Evolutionary conservation across 2,329 filamentous ascomycete genomes (phyloP).

Genomic region (Leptosphaerulina australis): DNA sequence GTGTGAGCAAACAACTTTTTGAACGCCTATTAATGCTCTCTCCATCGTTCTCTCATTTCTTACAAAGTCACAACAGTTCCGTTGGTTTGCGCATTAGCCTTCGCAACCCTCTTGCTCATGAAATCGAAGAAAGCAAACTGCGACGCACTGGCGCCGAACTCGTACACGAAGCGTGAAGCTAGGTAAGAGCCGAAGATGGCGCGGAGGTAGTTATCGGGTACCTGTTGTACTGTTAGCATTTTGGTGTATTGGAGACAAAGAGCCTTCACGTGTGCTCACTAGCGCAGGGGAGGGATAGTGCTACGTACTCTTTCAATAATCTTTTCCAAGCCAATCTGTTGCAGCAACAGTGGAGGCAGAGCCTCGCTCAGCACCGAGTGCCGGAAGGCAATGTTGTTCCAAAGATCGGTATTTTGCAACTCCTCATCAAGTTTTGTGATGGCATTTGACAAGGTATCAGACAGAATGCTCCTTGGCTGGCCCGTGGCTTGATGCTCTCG

Average conservation of each 20-base stretch:
- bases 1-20: too few relatives aligned
- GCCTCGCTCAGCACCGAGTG: constrained; percentile 81
- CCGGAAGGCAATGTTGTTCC: constrained; percentile 81
- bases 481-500: constrained; percentile 86
- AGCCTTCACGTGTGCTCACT: too few relatives aligned
- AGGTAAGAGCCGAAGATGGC: constrained; percentile 97
- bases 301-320: constrained; percentile 75
- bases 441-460: constrained; percentile 85
- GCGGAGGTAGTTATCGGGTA: constrained; percentile 89
- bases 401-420: constrained; percentile 89
- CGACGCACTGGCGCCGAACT: constrained; percentile 88
- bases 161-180: constrained; percentile 93
- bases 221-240: constrained; percentile 52
- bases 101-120: constrained; percentile 58
- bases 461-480: constrained; percentile 80
- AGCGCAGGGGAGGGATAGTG: too few relatives aligned
- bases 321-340: constrained; percentile 89
- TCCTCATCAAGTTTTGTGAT: constrained; percentile 98
- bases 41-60: neutral
- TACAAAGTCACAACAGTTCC: neutral
- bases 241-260: too few relatives aligned
- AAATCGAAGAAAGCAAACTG: constrained; percentile 99
- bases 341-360: constrained; percentile 78
- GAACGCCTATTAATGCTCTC: neutral
- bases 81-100: constrained; percentile 22